Percentiles rank a stretch among this genome's conserved stretches.
Evolutionary conservation across 768 basidiomycete genomes (phyloP).

Genomic region (Hebeloma cylindrosporum): DNA sequence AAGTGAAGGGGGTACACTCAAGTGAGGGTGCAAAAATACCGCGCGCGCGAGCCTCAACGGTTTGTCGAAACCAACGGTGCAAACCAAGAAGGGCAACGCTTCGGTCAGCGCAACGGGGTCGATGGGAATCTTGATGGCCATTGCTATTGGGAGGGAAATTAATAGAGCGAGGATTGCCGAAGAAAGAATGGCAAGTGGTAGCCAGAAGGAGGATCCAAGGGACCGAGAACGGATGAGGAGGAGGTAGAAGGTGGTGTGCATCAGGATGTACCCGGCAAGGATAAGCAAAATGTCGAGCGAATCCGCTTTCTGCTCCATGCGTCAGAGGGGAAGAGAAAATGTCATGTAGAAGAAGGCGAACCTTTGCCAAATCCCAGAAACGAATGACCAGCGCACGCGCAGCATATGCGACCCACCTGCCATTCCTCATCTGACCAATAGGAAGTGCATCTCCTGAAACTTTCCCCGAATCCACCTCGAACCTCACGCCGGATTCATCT

Average conservation of each 20-base stretch:
- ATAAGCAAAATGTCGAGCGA: conserved; percentile 95
- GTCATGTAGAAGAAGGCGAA: conserved; percentile 13
- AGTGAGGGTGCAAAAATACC: conserved; percentile 72
- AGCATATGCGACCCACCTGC: conserved; percentile 91
- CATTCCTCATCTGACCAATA: conserved; percentile 74
- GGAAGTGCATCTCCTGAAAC: conserved; percentile 44
- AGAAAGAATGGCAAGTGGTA: conserved; percentile 70
- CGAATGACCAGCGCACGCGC: conserved; percentile 69
- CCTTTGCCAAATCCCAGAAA: conserved; percentile 85
- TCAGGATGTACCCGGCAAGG: conserved; percentile 88
- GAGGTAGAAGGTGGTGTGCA: conserved; percentile 94
- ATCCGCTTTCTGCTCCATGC: conserved; percentile 72
- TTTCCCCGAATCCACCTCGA: conserved; percentile 45
- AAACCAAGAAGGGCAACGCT: conserved; percentile 95
- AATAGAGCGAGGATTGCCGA: conserved; percentile 84
- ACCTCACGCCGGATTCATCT: conserved; percentile 45
- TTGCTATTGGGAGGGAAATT: conserved; percentile 74
- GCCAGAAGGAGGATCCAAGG: conserved; percentile 66
- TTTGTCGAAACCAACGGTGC: conserved; percentile 98
- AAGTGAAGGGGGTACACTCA: conserved; percentile 17
- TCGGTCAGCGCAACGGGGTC: conserved; percentile 94
- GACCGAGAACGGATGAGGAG: conserved; percentile 86
- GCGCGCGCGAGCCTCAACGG: conserved; percentile 88
- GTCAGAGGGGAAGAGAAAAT: conserved; percentile 6
- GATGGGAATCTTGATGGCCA: conserved; percentile 76